Percentiles rank a stretch among this genome's conserved stretches.
These are phyloP conservation scores for Microstegium vimineum DNA, from an alignment of 176 grass and related monocot species.

Conservation along the genomic window DNA sequence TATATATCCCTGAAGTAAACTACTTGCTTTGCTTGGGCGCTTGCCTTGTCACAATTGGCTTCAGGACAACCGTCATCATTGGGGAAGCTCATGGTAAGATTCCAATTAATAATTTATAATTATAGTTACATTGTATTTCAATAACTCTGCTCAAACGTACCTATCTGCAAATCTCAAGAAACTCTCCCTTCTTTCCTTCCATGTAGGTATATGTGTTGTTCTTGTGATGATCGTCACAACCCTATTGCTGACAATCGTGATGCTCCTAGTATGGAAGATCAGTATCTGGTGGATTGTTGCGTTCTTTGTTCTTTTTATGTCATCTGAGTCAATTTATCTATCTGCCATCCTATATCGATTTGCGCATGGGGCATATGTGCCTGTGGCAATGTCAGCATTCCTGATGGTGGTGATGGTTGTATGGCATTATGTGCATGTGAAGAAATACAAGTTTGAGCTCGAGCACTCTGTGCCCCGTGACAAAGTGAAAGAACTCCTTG, in stretches of 20 bases:
- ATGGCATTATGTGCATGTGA: conserved; percentile 47
- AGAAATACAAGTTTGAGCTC: conserved; percentile 38
- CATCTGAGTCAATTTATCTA: conserved; percentile 33
- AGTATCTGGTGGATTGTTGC: conserved; percentile 19
- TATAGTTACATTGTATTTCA: not conserved
- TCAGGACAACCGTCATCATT: conserved; percentile 38
- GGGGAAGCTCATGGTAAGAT: conserved; percentile 50
- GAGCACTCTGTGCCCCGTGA: conserved; percentile 23
- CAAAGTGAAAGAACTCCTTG: conserved; percentile 10
- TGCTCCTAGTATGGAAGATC: conserved; percentile 49
- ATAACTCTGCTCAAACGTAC: not conserved
- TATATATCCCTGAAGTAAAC: conserved; percentile 58
- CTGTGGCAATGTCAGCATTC: conserved; percentile 26
- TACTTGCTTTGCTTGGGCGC: conserved; percentile 29
- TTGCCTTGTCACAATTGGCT: conserved; percentile 32
- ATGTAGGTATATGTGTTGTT: conserved; percentile 47
- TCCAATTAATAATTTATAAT: not conserved
- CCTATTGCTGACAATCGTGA: conserved; percentile 38
- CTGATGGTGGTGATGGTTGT: conserved; percentile 40
- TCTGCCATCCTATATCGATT: conserved; percentile 43
- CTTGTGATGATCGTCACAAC: conserved; percentile 51
- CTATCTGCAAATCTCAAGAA: not conserved
- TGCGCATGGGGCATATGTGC: conserved; percentile 30
- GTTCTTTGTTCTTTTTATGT: conserved; percentile 24
- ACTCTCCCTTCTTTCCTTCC: not conserved